Conservation (phyloP, 2,329 filamentous ascomycete genomes). For the Penicillium sp. region DNA sequence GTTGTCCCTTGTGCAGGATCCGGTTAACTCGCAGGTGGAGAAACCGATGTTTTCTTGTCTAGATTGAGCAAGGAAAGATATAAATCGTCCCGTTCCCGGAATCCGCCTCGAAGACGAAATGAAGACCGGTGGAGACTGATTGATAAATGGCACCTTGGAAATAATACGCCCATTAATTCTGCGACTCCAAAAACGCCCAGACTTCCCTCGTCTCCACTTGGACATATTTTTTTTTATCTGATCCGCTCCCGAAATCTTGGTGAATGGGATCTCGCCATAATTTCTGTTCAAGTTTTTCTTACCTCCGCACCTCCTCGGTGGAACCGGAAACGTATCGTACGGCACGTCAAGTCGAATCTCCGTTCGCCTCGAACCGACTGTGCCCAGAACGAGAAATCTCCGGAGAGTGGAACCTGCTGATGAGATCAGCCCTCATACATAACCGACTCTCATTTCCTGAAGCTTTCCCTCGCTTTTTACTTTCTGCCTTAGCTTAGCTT, state of each 20-base stretch:
- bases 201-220: constrained; percentile 12
- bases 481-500: constrained; percentile 12
- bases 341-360: constrained; percentile 6
- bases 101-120: neutral
- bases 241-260: constrained; percentile 15
- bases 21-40: constrained; percentile 1
- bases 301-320: neutral
- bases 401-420: constrained; percentile 9
- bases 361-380: constrained; percentile 16
- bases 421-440: constrained; percentile 14
- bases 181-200: neutral
- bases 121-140: constrained; percentile 22
- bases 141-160: constrained; percentile 22
- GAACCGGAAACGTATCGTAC: constrained; percentile 13
- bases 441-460: constrained; percentile 5
- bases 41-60: neutral
- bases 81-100: neutral
- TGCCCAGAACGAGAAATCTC: constrained; percentile 8
- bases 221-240: constrained; percentile 21
- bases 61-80: neutral
- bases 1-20: constrained; percentile 4
- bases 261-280: neutral
- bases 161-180: constrained; percentile 7
- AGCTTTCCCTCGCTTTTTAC: constrained; percentile 1
- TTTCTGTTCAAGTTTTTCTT: neutral